Evolutionary conservation across 2,329 filamentous ascomycete genomes (phyloP).

Genomic region (Colletotrichum eremochloae): DNA sequence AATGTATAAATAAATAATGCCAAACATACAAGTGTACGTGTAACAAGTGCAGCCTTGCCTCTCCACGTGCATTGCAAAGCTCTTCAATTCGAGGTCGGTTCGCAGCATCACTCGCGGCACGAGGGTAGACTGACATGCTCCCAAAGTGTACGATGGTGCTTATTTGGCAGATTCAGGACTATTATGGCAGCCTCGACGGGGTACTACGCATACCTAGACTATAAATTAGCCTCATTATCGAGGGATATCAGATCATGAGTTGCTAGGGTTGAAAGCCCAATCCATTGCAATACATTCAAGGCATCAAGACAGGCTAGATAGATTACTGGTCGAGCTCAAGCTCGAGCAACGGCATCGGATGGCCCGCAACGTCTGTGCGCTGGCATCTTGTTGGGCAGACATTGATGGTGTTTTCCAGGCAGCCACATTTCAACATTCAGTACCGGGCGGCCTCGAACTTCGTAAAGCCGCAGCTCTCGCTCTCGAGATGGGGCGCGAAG

Average conservation of each 20-base stretch:
- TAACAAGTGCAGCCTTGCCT: neutral
- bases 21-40: neutral
- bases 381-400: neutral
- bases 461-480: conserved; percentile 55
- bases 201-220: no score
- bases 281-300: neutral
- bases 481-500: conserved; percentile 67
- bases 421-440: neutral
- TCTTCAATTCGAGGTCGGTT: neutral
- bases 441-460: conserved; percentile 51
- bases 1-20: neutral
- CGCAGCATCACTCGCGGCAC: neutral
- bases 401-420: neutral
- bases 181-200: no score
- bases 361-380: neutral
- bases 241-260: neutral
- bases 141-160: no score
- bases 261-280: neutral
- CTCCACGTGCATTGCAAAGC: neutral
- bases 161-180: no score
- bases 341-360: neutral
- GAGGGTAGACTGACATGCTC: neutral
- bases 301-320: neutral
- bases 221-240: neutral
- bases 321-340: neutral